These are phyloP conservation scores for Ascosphaera apis DNA, from an alignment of 2,329 filamentous ascomycete genomes.

Conservation along the genomic window DNA sequence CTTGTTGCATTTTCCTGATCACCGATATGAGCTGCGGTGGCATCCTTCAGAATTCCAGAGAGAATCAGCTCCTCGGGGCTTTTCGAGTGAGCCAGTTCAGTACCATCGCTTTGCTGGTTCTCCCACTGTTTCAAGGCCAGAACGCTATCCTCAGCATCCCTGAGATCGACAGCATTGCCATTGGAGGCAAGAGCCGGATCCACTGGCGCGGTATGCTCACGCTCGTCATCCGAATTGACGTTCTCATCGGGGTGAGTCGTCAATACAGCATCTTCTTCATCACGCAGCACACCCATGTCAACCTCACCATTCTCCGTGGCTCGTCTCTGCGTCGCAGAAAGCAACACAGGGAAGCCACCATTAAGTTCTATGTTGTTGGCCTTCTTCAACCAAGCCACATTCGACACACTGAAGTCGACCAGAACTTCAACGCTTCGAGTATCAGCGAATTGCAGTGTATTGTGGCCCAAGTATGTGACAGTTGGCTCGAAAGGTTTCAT, in stretches of 20 bases:
- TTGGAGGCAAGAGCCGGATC: too few relatives aligned
- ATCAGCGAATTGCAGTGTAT: slow-evolving; percentile 76
- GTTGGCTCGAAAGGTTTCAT: slow-evolving; percentile 66
- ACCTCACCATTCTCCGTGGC: slow-evolving; percentile 29
- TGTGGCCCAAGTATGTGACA: slow-evolving; percentile 69
- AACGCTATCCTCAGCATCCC: background rate
- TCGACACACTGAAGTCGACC: slow-evolving; percentile 77
- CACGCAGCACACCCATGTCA: slow-evolving; percentile 25
- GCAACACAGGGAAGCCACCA: slow-evolving; percentile 14
- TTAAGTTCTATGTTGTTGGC: slow-evolving; percentile 8
- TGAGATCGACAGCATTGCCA: background rate
- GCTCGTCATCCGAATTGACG: slow-evolving; percentile 17
- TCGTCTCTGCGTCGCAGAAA: slow-evolving; percentile 16
- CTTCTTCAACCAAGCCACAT: slow-evolving; percentile 57
- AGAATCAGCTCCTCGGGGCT: too few relatives aligned
- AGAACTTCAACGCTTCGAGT: slow-evolving; percentile 72
- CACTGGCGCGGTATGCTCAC: slow-evolving; percentile 5
- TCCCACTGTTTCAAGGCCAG: too few relatives aligned
- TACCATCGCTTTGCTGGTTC: too few relatives aligned
- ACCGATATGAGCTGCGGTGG: too few relatives aligned
- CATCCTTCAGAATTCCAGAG: too few relatives aligned
- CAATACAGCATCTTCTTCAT: slow-evolving; percentile 6
- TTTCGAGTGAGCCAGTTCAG: too few relatives aligned
- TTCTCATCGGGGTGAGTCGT: slow-evolving; percentile 22
- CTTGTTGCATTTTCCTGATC: too few relatives aligned